Conservation (phyloP, 495 filamentous ascomycete genomes). For the Tuber umbilicatum region DNA sequence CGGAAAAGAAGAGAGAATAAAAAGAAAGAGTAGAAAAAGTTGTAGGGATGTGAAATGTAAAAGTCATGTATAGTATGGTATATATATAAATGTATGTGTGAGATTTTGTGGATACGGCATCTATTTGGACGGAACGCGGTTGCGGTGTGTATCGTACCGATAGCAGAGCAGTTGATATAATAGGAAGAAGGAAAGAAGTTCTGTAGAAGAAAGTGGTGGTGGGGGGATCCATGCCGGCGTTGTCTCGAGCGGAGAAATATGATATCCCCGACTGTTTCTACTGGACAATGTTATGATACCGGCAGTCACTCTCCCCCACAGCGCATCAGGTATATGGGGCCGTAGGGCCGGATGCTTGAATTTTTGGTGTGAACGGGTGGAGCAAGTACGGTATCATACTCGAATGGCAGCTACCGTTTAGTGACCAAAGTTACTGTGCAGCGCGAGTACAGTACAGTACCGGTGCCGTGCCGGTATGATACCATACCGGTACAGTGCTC, state of each 20-base stretch:
- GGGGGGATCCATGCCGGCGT: neutral
- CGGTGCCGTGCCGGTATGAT: neutral
- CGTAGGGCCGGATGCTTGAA: neutral
- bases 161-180: neutral
- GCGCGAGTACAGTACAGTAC: neutral
- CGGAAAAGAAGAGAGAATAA: neutral
- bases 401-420: neutral
- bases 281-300: neutral
- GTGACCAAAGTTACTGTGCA: neutral
- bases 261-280: neutral
- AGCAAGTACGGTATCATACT: neutral
- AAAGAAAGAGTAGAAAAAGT: neutral
- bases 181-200: neutral
- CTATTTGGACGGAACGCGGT: neutral
- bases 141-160: neutral
- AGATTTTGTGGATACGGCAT: conserved; percentile 3
- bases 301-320: neutral
- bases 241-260: neutral
- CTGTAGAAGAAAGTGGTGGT: neutral
- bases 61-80: neutral
- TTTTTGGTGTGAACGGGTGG: neutral
- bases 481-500: too few species aligned
- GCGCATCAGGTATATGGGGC: neutral
- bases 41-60: neutral
- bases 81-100: neutral